Base-by-base conservation (phyloP, 371 early-diverging fungal species). In the Mortierella sp. region DNA sequence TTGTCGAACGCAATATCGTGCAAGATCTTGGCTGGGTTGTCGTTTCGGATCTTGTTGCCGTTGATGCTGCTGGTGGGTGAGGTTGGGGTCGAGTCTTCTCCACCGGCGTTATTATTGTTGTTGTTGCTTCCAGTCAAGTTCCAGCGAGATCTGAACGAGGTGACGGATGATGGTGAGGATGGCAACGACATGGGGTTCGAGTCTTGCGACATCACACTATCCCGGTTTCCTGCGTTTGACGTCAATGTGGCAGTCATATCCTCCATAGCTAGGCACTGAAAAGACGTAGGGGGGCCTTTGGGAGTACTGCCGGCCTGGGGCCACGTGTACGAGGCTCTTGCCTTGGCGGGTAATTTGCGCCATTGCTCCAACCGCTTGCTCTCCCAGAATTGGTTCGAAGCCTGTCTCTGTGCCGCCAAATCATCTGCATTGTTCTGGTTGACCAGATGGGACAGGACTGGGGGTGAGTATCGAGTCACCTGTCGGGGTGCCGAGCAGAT, bases 1-100 rank as follows among this genome's bases (percentile, higher is more conserved):
- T 95, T 95, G 79, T 95, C 95, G 83, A 94, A 83, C 0, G 96
- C 95, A 74, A 91, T 88, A 78, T 94, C 93, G 83, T 95, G 94
- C 72, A 88, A 74, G 71, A 90, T 78, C 75, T 88, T 84, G 18
- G 78, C 85, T 0, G 88, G 83, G 71, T 84, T 81, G 55, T 84
- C 89, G 44, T 79, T 82, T 14, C 80, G 56, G n/a, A 81, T 63
- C 58, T 80, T 89, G 60, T 32, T 60, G 35, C 46, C 70, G 18
- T 21, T n/a, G 16, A 56, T 32, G 4, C 72, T 71, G 51, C 58
- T 56, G 4, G 55, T 35, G 21, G 81, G 78, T 43, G 84, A 77
- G 24, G 77, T 43, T 4, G 79, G 79, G 21, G 76, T 46, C 10
- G 77, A 49, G 29, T 63, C 70, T 11, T 68, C 60, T 5, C 70